These are phyloP conservation scores for Dispira parvispora DNA, from an alignment of 192 early-diverging fungal species.

Conservation along the genomic window DNA sequence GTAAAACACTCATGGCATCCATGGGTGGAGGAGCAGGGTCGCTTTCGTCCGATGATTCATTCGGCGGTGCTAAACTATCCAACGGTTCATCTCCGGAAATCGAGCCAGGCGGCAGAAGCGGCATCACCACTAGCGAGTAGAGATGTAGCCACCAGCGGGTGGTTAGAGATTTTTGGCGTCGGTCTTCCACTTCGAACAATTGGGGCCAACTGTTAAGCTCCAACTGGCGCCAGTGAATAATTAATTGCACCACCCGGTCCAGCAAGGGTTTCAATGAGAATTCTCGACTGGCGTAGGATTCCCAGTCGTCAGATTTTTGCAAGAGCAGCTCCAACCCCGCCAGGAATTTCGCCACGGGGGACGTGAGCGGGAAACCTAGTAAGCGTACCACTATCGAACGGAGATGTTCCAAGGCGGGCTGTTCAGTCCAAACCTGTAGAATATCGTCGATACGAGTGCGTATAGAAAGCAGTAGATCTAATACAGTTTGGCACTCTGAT, in stretches of 20 bases:
- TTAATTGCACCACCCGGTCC: constrained; percentile 47
- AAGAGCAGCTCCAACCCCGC: constrained; percentile 79
- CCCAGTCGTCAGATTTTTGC: constrained; percentile 86
- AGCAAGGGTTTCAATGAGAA: constrained; percentile 55
- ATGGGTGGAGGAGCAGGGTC: background rate
- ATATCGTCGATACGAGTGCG: constrained; percentile 40
- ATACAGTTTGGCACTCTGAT: constrained; percentile 47
- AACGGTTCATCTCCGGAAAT: background rate
- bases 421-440: constrained; percentile 75
- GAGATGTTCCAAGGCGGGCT: constrained; percentile 68
- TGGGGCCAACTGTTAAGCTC: constrained; percentile 86
- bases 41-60: background rate
- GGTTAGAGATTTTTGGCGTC: constrained; percentile 39
- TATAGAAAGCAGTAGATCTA: constrained; percentile 40
- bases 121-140: constrained; percentile 25
- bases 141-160: constrained; percentile 85
- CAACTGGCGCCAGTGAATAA: constrained; percentile 80
- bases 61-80: background rate
- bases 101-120: background rate
- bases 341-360: constrained; percentile 80
- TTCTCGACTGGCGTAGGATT: constrained; percentile 65
- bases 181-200: constrained; percentile 67
- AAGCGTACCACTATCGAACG: constrained; percentile 39
- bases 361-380: constrained; percentile 46
- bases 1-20: constrained; percentile 19